phyloP scores from a whole-genome alignment of 768 basidiomycete species.

The Russula dissimulans region DNA sequence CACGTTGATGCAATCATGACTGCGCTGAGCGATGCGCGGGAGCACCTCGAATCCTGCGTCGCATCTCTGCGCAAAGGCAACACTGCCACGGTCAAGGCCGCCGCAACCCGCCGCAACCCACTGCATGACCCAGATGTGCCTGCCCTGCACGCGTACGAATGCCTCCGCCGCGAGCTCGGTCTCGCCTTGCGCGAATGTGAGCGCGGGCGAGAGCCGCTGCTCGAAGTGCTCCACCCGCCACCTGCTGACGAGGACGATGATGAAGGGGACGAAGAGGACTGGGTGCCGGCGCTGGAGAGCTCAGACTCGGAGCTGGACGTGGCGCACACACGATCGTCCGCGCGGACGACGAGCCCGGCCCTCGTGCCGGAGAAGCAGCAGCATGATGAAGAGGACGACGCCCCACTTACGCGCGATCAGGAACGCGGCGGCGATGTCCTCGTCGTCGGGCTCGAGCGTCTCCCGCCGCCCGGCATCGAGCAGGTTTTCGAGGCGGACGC shows the following conservation, averaged over 20 bases:
- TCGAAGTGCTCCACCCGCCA: constrained; percentile 47
- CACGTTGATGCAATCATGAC: constrained; percentile 64
- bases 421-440: constrained; percentile 39
- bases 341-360: constrained; percentile 21
- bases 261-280: constrained; percentile 40
- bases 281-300: constrained; percentile 42
- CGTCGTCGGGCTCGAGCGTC: constrained; percentile 40
- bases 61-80: constrained; percentile 37
- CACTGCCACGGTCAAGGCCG: neutral
- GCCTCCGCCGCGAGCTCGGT: constrained; percentile 67
- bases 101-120: neutral
- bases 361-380: constrained; percentile 20
- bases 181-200: constrained; percentile 75
- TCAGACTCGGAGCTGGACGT: constrained; percentile 44
- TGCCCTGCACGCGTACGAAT: constrained; percentile 64
- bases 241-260: constrained; percentile 35
- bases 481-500: constrained; percentile 77
- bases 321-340: constrained; percentile 20
- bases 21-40: constrained; percentile 63
- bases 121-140: constrained; percentile 25
- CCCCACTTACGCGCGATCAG: too few species aligned
- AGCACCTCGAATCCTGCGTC: constrained; percentile 57
- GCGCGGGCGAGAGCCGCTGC: constrained; percentile 57
- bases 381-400: constrained; percentile 26
- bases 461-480: constrained; percentile 62